Conservation (phyloP, 2,329 filamentous ascomycete species). For the Penicillium sp. region DNA sequence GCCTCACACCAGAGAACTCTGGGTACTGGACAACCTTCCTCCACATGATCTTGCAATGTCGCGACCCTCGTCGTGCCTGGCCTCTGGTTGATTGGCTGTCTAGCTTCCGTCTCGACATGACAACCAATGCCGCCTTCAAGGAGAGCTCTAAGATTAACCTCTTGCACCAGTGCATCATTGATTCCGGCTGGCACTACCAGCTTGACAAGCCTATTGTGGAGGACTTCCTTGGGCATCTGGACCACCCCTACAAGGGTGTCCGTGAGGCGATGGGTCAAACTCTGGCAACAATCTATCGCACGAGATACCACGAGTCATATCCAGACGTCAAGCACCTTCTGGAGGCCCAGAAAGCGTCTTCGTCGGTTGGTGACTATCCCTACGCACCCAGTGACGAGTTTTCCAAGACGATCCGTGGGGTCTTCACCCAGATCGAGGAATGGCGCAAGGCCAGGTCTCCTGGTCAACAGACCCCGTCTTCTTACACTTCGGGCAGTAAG, state of each 20-base stretch:
- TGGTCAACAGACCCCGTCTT: conserved; percentile 88
- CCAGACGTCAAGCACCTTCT: conserved; percentile 75
- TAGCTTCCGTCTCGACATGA: conserved; percentile 87
- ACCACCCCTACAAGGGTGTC: conserved; percentile 97
- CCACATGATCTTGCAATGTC: conserved; percentile 82
- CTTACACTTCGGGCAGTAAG: conserved; percentile 95
- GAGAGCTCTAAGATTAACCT: conserved; percentile 95
- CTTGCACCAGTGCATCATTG: conserved; percentile 82
- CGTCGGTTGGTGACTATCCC: conserved; percentile 80
- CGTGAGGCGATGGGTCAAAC: conserved; percentile 92
- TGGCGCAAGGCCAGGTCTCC: conserved; percentile 85
- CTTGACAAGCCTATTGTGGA: conserved; percentile 83
- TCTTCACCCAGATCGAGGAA: conserved; percentile 77
- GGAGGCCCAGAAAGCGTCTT: conserved; percentile 74
- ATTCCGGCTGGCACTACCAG: conserved; percentile 95
- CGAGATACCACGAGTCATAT: conserved; percentile 92
- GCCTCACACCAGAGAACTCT: conserved; percentile 89
- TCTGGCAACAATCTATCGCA: conserved; percentile 84
- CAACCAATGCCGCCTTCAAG: conserved; percentile 96
- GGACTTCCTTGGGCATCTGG: conserved; percentile 86
- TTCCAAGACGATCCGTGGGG: conserved; percentile 66
- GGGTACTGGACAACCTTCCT: conserved; percentile 94
- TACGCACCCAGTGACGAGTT: conserved; percentile 80
- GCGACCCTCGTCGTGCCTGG: conserved; percentile 84
- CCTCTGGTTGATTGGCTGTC: conserved; percentile 82